These are phyloP conservation scores for Pseudoturritis turrita DNA, from an alignment of 345 rosid species.

Conservation along the genomic window DNA sequence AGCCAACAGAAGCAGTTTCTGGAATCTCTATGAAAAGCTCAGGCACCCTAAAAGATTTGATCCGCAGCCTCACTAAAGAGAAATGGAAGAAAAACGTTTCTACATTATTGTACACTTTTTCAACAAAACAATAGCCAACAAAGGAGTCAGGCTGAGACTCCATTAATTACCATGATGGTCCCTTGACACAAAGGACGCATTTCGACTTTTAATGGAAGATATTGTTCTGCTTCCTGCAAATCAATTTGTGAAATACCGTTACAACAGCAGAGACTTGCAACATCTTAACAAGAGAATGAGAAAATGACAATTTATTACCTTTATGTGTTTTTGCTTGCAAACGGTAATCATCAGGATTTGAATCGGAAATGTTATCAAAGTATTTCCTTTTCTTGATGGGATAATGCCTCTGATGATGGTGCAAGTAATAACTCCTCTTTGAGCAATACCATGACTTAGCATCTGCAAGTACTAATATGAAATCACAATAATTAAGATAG, in stretches of 20 bases:
- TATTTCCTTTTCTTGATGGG: slow-evolving; percentile 82
- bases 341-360: slow-evolving; percentile 43
- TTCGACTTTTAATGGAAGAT: slow-evolving; percentile 42
- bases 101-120: slow-evolving; percentile 15
- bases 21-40: slow-evolving; percentile 86
- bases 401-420: slow-evolving; percentile 55
- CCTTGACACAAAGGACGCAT: slow-evolving; percentile 27
- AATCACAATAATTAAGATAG: background rate
- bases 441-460: slow-evolving; percentile 44
- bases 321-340: background rate
- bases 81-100: background rate
- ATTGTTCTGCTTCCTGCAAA: slow-evolving; percentile 14
- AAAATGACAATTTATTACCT: background rate
- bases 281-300: background rate
- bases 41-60: slow-evolving; percentile 88
- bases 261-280: slow-evolving; percentile 38
- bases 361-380: slow-evolving; percentile 39
- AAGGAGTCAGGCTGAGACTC: background rate
- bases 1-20: slow-evolving; percentile 85
- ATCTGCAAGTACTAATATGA: slow-evolving; percentile 31
- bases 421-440: slow-evolving; percentile 53
- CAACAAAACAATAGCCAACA: background rate
- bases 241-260: slow-evolving; percentile 36
- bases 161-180: slow-evolving; percentile 16
- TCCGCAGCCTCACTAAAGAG: slow-evolving; percentile 77